Percentiles rank a stretch among this genome's conserved stretches.
phyloP scores from a whole-genome alignment of 2,329 filamentous ascomycete species.

The Phoma sp. region DNA sequence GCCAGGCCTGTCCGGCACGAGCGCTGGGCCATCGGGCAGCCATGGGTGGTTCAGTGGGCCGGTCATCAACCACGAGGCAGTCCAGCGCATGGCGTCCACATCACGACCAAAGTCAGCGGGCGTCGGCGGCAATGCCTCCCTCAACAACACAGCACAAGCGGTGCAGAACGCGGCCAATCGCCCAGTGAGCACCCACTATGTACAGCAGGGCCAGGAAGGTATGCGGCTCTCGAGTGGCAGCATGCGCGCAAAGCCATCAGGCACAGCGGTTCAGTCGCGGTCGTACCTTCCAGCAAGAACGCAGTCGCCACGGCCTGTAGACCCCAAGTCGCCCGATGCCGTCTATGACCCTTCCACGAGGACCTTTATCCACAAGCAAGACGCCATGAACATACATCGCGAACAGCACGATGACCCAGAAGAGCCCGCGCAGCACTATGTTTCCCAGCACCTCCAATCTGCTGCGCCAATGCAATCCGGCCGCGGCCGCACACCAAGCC shows the following conservation, averaged over 20 bases:
- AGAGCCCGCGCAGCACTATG: conserved; percentile 29
- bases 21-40: conserved; percentile 23
- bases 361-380: conserved; percentile 47
- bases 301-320: conserved; percentile 35
- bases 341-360: conserved; percentile 49
- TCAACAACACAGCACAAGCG: conserved; percentile 37
- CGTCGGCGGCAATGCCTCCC: conserved; percentile 27
- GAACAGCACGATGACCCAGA: conserved; percentile 39
- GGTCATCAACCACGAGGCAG: conserved; percentile 40
- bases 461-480: conserved; percentile 15
- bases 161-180: conserved; percentile 47
- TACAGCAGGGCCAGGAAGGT: conserved; percentile 47
- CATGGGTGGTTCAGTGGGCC: conserved; percentile 52
- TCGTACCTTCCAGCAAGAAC: conserved; percentile 22
- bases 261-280: conserved; percentile 52
- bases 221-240: conserved; percentile 59
- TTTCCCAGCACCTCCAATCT: conserved; percentile 28
- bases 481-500: conserved; percentile 28
- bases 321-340: conserved; percentile 47
- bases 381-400: conserved; percentile 44
- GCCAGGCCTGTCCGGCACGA: conserved; percentile 35
- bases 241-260: conserved; percentile 59
- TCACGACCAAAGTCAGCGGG: conserved; percentile 39
- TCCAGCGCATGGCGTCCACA: conserved; percentile 37
- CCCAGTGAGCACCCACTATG: conserved; percentile 53